Evolutionary conservation across 345 rosid genomes (phyloP), one percentile per base, ranked within the genome.

Genomic region (Aquilaria sinensis): DNA sequence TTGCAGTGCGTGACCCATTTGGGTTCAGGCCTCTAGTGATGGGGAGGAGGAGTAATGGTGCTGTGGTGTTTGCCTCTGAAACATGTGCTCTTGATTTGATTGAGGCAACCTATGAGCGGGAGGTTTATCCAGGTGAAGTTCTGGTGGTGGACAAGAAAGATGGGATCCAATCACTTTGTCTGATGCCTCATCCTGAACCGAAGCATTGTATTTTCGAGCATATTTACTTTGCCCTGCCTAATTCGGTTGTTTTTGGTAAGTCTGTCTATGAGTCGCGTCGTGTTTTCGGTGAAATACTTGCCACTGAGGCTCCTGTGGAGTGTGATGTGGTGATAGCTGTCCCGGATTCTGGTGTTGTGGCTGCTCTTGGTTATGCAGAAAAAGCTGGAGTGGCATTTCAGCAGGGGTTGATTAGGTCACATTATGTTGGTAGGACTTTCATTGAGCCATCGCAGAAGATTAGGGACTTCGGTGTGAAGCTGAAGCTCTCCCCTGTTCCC

Each of bases 1-100:
- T 90, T 16, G 99, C 97, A 0, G 96, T 90, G 41, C 86, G 97
- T 60, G 99, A 94, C 46, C 99, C 97, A 0, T 71, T 8, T 54
- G 99, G 99, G 55, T 93, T 93, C 73, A 79, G 98, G 58, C 98
- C 98, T 0, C 70, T 93, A 61, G 97, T 93, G 34, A 90, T 90
- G 97, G 97, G 99, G 30, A 82, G 90, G 82, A 85, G 96, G 78
- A 90, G 96, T 51, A 94, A 90, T 34, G 99, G 97, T 3, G 90
- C 96, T 59, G 80, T 90, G 37, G 96, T 90, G 43, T 88, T 93
- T 12, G 98, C 99, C 10, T 94, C 97, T 0, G 99, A 94, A 72
- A 94, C 97, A 55, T 94, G 99, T 55, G 99, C 99, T 29, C 99
- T 90, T 56, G 99, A 94, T 73, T 81, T 94, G 73, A 94, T 94